phyloP scores from a whole-genome alignment of 352 stramenopile species.

The Pythium insidiosum region DNA sequence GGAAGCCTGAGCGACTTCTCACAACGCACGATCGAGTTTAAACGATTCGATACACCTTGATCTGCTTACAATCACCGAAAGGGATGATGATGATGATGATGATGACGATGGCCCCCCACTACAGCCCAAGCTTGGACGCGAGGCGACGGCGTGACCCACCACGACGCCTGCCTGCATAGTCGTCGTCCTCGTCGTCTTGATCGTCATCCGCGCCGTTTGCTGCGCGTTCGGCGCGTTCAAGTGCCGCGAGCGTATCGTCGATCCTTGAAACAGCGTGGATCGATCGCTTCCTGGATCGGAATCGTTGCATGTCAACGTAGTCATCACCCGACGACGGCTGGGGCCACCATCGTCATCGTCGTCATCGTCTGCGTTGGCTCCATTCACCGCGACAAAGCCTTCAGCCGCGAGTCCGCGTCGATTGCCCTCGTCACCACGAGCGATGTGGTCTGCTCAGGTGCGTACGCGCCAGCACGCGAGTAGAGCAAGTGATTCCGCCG shows the following conservation, averaged over 20 bases:
- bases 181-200: too few relatives aligned
- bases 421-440: constrained; percentile 21
- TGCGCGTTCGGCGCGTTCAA: constrained; percentile 31
- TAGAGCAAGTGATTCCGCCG: constrained; percentile 36
- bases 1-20: constrained; percentile 7
- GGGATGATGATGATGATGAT: background rate
- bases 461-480: constrained; percentile 34
- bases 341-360: constrained; percentile 15
- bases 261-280: constrained; percentile 4
- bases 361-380: constrained; percentile 23
- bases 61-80: too few relatives aligned
- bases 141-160: background rate
- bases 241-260: constrained; percentile 25
- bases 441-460: constrained; percentile 32
- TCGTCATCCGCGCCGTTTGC: background rate
- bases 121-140: constrained; percentile 8
- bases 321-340: constrained; percentile 13
- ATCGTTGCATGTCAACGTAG: constrained; percentile 13
- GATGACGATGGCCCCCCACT: background rate
- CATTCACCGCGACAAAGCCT: constrained; percentile 54
- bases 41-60: too few relatives aligned
- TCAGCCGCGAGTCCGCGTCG: constrained; percentile 23
- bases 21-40: constrained; percentile 23
- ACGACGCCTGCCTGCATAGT: background rate
- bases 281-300: background rate